Conservation (phyloP, 139 green algal genomes). For the Volvox reticuliferus region DNA sequence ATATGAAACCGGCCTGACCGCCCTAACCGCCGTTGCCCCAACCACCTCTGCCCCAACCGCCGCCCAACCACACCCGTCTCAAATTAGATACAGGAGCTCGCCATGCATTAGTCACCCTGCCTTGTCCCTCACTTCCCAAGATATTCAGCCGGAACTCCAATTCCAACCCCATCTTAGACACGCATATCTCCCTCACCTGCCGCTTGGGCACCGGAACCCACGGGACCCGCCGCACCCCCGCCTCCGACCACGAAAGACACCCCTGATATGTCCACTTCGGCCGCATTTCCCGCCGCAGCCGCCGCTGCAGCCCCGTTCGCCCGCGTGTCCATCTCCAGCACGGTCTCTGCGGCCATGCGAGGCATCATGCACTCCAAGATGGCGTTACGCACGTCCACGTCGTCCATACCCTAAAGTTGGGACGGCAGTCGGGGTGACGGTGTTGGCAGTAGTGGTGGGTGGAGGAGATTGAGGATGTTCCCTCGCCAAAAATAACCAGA, state of each 20-base stretch:
- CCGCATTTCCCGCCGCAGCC: neutral
- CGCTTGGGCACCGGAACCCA: neutral
- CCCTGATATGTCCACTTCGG: neutral
- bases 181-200: neutral
- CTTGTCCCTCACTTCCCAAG: too few relatives aligned
- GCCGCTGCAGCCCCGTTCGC: neutral
- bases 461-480: too few relatives aligned
- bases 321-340: slow-evolving; percentile 57
- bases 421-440: too few relatives aligned
- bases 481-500: too few relatives aligned
- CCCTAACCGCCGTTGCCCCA: too few relatives aligned
- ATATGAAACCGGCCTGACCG: too few relatives aligned
- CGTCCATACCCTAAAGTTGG: slow-evolving; percentile 30
- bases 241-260: neutral
- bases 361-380: slow-evolving; percentile 66
- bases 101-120: too few relatives aligned
- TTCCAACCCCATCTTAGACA: neutral
- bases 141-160: too few relatives aligned
- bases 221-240: neutral
- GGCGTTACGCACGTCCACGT: slow-evolving; percentile 33
- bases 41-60: too few relatives aligned
- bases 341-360: slow-evolving; percentile 44
- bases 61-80: too few relatives aligned
- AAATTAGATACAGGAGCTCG: too few relatives aligned
- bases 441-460: too few relatives aligned